Base-by-base conservation (phyloP, 345 rosid genomes). In the Eucalyptus decipiens region DNA sequence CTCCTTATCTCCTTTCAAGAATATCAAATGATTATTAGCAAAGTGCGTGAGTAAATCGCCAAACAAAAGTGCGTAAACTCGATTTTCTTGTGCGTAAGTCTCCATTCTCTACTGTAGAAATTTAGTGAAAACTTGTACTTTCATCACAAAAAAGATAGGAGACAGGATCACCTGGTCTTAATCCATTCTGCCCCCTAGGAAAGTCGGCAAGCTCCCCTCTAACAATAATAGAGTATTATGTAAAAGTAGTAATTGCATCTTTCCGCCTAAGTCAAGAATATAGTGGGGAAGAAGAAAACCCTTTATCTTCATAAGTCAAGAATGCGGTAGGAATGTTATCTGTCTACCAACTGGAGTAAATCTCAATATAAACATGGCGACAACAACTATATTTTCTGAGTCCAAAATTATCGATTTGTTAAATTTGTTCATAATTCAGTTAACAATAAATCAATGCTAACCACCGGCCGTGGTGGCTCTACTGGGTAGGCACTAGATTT, bases 191-290 rank as follows among this genome's bases (percentile, higher is more conserved):
- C 23, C 42, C 80, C 3, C 24, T 32, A 32, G 10, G 32, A 32
- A 16, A 17, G 42, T 0, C 12, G 1, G 19, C 13, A 67, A 0
- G 76, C 19, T n/a, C 72, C 19, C 2, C 72, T 0, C 19, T 62
- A 0, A 14, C 34, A 62, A 12, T 62, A 30, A 28, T 62, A 30
- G 9, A 62, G 17, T 28, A 62, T 28, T 11, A 28, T 23, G 5
- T 56, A 56, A 0, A 4, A 56, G 62, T 21, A 56, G 62, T 24
- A 24, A 56, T 21, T 24, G 30, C 15, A 58, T 10, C 30, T 26
- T 58, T 58, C 65, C 15, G 2, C n/a, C 65, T 5, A 58, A 58
- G 65, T 58, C 65, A 58, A 58, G 14, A 26, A 10, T 11, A 24
- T 14, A 58, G 14, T 2, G n/a, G 26, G 62, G 28, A 11, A 26